A percentile compares a stretch with the other conserved stretches of the same genome.
These are phyloP conservation scores for Hymenoscyphus salicellus DNA, from an alignment of 2,329 filamentous ascomycete genomes.

Conservation along the genomic window DNA sequence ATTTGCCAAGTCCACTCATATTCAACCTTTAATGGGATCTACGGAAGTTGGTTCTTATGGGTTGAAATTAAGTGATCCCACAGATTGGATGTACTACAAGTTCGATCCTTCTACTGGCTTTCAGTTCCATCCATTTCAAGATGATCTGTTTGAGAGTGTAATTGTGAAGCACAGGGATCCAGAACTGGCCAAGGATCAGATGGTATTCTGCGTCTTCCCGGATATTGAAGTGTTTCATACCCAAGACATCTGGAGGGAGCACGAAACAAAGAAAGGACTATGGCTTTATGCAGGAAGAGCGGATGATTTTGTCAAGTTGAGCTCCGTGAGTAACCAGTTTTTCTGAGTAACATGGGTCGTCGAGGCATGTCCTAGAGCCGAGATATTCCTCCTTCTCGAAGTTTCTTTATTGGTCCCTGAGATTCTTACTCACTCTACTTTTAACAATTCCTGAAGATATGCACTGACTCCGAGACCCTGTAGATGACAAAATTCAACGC, in stretches of 20 bases:
- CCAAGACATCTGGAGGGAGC: constrained; percentile 14
- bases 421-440: neutral
- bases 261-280: constrained; percentile 13
- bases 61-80: neutral
- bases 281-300: constrained; percentile 15
- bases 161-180: constrained; percentile 8
- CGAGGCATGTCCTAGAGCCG: neutral
- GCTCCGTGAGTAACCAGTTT: neutral
- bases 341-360: too few relatives aligned
- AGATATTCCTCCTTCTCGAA: neutral
- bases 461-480: neutral
- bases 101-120: constrained; percentile 5
- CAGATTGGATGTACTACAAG: constrained; percentile 8
- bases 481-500: neutral
- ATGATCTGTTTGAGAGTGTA: constrained; percentile 6
- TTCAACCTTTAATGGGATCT: constrained; percentile 3
- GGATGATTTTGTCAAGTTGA: constrained; percentile 14
- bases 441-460: neutral
- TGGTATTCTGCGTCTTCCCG: constrained; percentile 8
- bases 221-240: constrained; percentile 7
- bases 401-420: too few relatives aligned
- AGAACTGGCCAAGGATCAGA: neutral
- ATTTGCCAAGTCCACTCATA: constrained; percentile 1
- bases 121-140: constrained; percentile 1
- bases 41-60: constrained; percentile 7